These are phyloP conservation scores for Leptographium procerum DNA, from an alignment of 2,329 filamentous ascomycete species.

Conservation along the genomic window DNA sequence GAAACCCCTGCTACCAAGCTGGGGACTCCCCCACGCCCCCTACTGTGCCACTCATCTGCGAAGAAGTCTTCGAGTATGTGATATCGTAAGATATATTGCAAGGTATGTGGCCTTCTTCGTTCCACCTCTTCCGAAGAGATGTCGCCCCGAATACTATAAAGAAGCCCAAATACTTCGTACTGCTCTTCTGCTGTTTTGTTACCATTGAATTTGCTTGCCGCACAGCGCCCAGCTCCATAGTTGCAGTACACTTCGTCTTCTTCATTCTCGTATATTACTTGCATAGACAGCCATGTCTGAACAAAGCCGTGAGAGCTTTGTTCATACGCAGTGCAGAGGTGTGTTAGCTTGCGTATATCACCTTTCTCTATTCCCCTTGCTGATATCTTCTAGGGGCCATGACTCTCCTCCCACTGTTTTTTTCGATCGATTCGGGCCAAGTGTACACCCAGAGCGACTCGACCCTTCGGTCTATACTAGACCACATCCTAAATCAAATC, in stretches of 20 bases:
- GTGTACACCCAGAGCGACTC: conserved; percentile 17
- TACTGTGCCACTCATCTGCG: neutral
- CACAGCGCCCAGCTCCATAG: neutral
- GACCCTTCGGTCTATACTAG: conserved; percentile 17
- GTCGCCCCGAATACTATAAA: neutral
- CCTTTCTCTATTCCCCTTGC: neutral
- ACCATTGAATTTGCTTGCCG: neutral
- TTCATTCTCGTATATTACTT: too few species aligned
- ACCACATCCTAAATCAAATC: conserved; percentile 15
- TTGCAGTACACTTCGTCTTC: neutral
- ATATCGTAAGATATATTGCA: neutral
- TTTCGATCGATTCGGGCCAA: conserved; percentile 17
- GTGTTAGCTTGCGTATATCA: neutral
- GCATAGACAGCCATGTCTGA: neutral
- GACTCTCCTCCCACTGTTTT: conserved; percentile 16
- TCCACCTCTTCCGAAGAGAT: neutral
- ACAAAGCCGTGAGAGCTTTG: neutral
- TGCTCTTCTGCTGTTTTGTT: too few species aligned
- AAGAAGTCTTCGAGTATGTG: neutral
- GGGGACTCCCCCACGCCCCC: neutral
- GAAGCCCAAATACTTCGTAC: neutral
- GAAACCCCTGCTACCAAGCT: neutral
- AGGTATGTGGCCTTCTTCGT: neutral
- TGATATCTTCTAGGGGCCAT: conserved; percentile 16
- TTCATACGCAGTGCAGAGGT: conserved; percentile 5